Percentiles rank a stretch among this genome's conserved stretches.
Conservation (phyloP, 345 rosid genomes). For the Brassica rapa region DNA sequence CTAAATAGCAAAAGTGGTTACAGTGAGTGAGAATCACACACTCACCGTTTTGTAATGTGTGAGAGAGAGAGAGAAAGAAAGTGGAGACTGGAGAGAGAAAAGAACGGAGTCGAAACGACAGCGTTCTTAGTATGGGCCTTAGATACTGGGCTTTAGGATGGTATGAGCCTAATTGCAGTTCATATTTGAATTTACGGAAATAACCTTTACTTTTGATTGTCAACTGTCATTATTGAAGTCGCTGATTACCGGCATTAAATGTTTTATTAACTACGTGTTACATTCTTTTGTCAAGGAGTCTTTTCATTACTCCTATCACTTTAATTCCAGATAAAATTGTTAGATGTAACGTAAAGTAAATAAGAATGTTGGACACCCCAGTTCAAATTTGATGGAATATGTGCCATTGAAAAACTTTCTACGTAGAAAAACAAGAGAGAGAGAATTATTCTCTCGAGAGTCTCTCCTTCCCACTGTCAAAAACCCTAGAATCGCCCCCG, state of each 20-base stretch:
- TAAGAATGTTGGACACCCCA: not conserved
- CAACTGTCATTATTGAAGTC: slow-evolving; percentile 26
- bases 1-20: slow-evolving; percentile 31
- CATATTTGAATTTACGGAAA: not conserved
- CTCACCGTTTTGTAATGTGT: slow-evolving; percentile 26
- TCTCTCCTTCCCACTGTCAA: too few relatives aligned
- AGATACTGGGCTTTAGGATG: not conserved
- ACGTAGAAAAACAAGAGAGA: too few relatives aligned
- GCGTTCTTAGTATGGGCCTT: slow-evolving; percentile 11
- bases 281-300: not conserved
- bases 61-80: slow-evolving; percentile 30
- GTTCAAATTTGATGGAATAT: not conserved
- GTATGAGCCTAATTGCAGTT: not conserved
- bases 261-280: slow-evolving; percentile 20
- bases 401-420: too few relatives aligned
- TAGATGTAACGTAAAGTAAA: not conserved
- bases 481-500: too few relatives aligned
- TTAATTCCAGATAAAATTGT: not conserved
- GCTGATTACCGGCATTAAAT: slow-evolving; percentile 9
- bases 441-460: too few relatives aligned
- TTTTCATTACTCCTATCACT: not conserved
- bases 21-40: not conserved
- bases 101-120: not conserved
- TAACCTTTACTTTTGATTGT: not conserved
- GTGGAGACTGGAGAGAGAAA: not conserved